These are phyloP conservation scores for Bipolaris zeicola DNA, from an alignment of 2,329 filamentous ascomycete genomes.

Conservation along the genomic window DNA sequence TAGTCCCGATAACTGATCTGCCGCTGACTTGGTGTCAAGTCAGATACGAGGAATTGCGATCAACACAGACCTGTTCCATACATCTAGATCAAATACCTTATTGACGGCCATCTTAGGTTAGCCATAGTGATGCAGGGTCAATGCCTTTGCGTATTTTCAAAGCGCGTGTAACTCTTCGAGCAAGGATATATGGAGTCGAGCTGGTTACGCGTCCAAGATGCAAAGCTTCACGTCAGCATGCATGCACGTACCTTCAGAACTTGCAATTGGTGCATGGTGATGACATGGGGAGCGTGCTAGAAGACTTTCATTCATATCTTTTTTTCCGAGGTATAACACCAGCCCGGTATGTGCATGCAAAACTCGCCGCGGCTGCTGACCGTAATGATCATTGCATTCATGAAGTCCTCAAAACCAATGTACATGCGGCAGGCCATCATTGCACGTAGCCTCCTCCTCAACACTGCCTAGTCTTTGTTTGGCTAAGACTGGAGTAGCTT, in stretches of 20 bases:
- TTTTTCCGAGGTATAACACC: constrained; percentile 42
- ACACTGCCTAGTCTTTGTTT: constrained; percentile 24
- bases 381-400: constrained; percentile 22
- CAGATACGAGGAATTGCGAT: neutral
- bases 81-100: neutral
- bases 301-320: constrained; percentile 47
- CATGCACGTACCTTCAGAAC: neutral
- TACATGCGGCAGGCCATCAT: constrained; percentile 31
- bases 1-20: neutral
- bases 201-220: neutral
- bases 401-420: constrained; percentile 28
- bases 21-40: neutral
- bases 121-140: neutral
- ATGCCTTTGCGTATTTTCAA: neutral
- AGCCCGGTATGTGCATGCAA: constrained; percentile 40
- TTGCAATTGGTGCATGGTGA: neutral
- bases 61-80: constrained; percentile 1
- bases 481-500: constrained; percentile 14
- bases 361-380: constrained; percentile 38
- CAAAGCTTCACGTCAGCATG: neutral
- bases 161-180: neutral
- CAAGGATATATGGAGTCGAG: neutral
- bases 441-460: constrained; percentile 25
- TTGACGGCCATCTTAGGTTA: neutral
- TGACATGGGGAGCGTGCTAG: constrained; percentile 26